phyloP scores from a whole-genome alignment of 179 eudicot genomes.

The Corrigiola litoralis region DNA sequence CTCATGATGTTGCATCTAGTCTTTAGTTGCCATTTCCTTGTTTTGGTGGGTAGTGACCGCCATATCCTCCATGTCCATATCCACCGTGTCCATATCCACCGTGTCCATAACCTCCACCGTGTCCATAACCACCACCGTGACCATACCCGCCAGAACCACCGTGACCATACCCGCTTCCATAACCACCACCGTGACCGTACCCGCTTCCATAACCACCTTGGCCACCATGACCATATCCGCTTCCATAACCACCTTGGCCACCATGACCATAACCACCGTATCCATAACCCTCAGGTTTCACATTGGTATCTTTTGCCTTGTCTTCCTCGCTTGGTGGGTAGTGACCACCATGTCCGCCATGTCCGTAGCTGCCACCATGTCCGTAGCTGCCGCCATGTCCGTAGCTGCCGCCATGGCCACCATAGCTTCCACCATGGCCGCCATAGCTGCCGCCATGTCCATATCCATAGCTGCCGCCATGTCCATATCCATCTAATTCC shows the following conservation, averaged over 20 bases:
- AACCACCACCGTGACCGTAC: slow-evolving; percentile 12
- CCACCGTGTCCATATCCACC: slow-evolving; percentile 9
- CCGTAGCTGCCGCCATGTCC: neutral
- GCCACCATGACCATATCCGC: slow-evolving; percentile 9
- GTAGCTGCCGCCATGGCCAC: neutral
- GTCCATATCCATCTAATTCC: slow-evolving; percentile 15
- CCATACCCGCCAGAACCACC: neutral
- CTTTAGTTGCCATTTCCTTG: slow-evolving; percentile 13
- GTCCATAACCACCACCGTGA: neutral
- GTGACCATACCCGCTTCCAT: neutral
- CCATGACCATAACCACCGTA: slow-evolving; percentile 10
- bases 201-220: slow-evolving; percentile 1
- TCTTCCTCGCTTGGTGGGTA: slow-evolving; percentile 10
- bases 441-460: neutral
- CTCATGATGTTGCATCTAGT: neutral
- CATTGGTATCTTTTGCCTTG: neutral
- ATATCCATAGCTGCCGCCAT: neutral
- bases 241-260: slow-evolving; percentile 1
- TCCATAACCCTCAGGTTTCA: slow-evolving; percentile 13
- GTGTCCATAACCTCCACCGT: slow-evolving; percentile 4
- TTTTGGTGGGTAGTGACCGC: slow-evolving; percentile 16
- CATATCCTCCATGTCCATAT: slow-evolving; percentile 3
- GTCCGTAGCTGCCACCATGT: too few species aligned
- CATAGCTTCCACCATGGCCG: slow-evolving; percentile 2
- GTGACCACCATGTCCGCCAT: slow-evolving; percentile 9